A percentile compares a stretch with the other conserved stretches of the same genome.
Conservation (phyloP, 306 rosid genomes). For the Malus fusca region DNA sequence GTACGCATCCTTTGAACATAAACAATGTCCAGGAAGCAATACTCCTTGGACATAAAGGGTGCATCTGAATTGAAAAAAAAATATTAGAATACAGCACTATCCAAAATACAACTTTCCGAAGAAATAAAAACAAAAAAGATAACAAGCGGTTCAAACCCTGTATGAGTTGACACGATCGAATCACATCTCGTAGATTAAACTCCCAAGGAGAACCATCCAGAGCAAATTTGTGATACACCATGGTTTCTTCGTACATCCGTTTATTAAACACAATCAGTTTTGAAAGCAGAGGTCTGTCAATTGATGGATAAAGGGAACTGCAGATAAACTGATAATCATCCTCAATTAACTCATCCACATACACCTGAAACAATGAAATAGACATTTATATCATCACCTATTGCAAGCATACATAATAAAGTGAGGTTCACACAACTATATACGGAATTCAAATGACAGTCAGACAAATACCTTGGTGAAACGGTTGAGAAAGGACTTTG, state of each 20-base stretch:
- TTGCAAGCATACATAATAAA: neutral
- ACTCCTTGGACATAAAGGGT: conserved; percentile 28
- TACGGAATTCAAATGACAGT: neutral
- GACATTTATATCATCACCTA: neutral
- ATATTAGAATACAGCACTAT: conserved; percentile 12
- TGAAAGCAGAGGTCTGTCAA: conserved; percentile 44
- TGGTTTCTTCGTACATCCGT: conserved; percentile 70
- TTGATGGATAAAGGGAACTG: conserved; percentile 55
- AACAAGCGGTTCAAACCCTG: conserved; percentile 38
- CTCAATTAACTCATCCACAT: conserved; percentile 74
- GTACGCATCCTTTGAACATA: conserved; percentile 95
- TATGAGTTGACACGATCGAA: conserved; percentile 86
- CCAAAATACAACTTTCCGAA: neutral
- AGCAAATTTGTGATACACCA: conserved; percentile 63
- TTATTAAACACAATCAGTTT: conserved; percentile 64
- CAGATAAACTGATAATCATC: conserved; percentile 79
- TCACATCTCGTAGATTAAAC: conserved; percentile 86
- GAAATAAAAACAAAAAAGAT: neutral
- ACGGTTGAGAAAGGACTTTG: conserved; percentile 85
- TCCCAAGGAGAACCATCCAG: conserved; percentile 96
- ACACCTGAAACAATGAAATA: conserved; percentile 55
- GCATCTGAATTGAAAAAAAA: conserved; percentile 38
- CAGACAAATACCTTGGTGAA: conserved; percentile 67
- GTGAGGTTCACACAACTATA: neutral
- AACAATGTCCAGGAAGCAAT: conserved; percentile 66